These are phyloP conservation scores for Mrakia frigida DNA, from an alignment of 768 basidiomycete genomes.

Conservation along the genomic window DNA sequence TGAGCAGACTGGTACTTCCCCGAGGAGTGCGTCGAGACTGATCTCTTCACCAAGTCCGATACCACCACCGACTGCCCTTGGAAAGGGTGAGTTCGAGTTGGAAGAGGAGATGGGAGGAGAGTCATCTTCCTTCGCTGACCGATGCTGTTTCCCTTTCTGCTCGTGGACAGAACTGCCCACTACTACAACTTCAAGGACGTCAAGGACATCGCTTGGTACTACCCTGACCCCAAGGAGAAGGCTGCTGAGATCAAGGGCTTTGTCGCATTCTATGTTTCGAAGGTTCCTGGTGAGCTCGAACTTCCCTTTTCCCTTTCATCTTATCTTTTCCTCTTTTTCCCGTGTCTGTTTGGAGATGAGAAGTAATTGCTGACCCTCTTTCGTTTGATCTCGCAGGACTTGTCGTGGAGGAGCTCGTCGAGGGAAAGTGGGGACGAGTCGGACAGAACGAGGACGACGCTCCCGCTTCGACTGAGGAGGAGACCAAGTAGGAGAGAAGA, in stretches of 20 bases:
- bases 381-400: too few species aligned
- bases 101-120: not conserved
- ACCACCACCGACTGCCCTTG: slow-evolving; percentile 5
- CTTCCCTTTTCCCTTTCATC: too few species aligned
- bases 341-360: not conserved
- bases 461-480: too few species aligned
- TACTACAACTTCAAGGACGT: slow-evolving; percentile 12
- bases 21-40: not conserved
- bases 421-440: not conserved
- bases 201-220: slow-evolving; percentile 7
- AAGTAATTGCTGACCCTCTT: not conserved
- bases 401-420: not conserved
- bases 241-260: slow-evolving; percentile 6
- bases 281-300: not conserved
- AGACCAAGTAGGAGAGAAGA: not conserved
- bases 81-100: not conserved
- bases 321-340: not conserved
- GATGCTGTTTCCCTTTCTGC: too few species aligned
- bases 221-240: slow-evolving; percentile 17
- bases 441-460: not conserved
- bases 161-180: not conserved
- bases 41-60: not conserved
- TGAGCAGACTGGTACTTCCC: slow-evolving; percentile 1
- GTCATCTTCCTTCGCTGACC: not conserved
- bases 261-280: not conserved